These are phyloP conservation scores for Myxozyma vanderwaltii DNA, from an alignment of 805 yeast genomes.

Conservation along the genomic window DNA sequence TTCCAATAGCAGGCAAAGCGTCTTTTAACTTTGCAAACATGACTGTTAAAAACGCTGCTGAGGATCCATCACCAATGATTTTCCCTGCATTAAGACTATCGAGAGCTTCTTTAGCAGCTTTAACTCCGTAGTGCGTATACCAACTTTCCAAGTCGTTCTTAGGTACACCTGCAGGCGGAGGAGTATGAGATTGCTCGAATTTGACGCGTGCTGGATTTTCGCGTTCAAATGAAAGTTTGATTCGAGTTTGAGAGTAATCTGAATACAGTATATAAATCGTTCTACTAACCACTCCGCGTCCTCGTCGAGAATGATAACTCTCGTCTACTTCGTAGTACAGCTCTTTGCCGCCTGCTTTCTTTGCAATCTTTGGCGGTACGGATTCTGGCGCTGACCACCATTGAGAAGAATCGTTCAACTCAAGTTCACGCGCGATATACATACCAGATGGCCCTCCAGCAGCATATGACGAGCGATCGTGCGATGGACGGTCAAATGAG, in stretches of 20 bases:
- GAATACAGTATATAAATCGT: constrained; percentile 73
- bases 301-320: constrained; percentile 56
- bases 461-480: constrained; percentile 2
- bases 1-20: constrained; percentile 60
- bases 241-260: constrained; percentile 67
- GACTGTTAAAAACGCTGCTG: constrained; percentile 43
- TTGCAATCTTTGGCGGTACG: constrained; percentile 56
- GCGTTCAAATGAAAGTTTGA: constrained; percentile 59
- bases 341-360: constrained; percentile 46
- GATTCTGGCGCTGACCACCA: constrained; percentile 71
- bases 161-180: constrained; percentile 51
- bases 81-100: constrained; percentile 42
- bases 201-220: constrained; percentile 55
- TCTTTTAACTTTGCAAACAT: constrained; percentile 43
- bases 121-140: constrained; percentile 55
- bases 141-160: constrained; percentile 52
- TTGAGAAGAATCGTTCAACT: constrained; percentile 43
- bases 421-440: constrained; percentile 41
- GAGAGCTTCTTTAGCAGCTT: constrained; percentile 46
- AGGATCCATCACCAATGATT: constrained; percentile 37
- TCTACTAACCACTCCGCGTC: constrained; percentile 53
- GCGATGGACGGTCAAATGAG: too few species aligned
- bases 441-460: constrained; percentile 13
- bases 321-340: constrained; percentile 68
- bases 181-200: constrained; percentile 45